These are phyloP conservation scores for Colletotrichum sp. DNA, from an alignment of 2,329 filamentous ascomycete species.

Conservation along the genomic window DNA sequence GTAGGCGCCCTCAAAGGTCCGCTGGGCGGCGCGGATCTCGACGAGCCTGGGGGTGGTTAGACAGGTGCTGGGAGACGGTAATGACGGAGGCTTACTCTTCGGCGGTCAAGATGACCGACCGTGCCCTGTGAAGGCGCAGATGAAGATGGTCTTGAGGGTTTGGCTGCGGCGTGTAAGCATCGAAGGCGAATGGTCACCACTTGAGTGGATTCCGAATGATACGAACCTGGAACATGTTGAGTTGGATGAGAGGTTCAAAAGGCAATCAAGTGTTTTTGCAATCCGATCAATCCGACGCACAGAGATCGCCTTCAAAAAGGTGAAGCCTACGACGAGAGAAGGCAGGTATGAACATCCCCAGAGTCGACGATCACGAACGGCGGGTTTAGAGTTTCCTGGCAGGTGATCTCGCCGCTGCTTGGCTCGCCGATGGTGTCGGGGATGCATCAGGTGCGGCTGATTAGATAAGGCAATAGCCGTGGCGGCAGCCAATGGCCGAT, in stretches of 20 bases:
- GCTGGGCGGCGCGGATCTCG: slow-evolving; percentile 91
- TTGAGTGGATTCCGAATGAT: not conserved
- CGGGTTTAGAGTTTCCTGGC: slow-evolving; percentile 5
- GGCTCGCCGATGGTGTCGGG: not conserved
- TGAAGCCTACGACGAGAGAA: not conserved
- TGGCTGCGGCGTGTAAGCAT: slow-evolving; percentile 42
- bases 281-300: not conserved
- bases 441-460: not conserved
- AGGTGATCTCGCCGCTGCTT: slow-evolving; percentile 3
- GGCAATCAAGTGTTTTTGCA: not conserved
- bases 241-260: not conserved
- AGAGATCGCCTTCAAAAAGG: not conserved
- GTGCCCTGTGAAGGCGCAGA: slow-evolving; percentile 82
- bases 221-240: slow-evolving; percentile 19
- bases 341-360: not conserved
- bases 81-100: slow-evolving; percentile 61
- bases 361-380: not conserved
- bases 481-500: not conserved
- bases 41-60: slow-evolving; percentile 65
- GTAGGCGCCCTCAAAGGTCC: slow-evolving; percentile 97
- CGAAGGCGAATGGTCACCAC: not conserved
- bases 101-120: slow-evolving; percentile 80
- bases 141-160: slow-evolving; percentile 77
- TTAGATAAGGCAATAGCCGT: slow-evolving; percentile 2
- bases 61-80: not conserved